Percentiles rank a stretch among this genome's conserved stretches.
phyloP scores from a whole-genome alignment of 2,329 filamentous ascomycete genomes.

The Stagonosporopsis cucurbitacearum region DNA sequence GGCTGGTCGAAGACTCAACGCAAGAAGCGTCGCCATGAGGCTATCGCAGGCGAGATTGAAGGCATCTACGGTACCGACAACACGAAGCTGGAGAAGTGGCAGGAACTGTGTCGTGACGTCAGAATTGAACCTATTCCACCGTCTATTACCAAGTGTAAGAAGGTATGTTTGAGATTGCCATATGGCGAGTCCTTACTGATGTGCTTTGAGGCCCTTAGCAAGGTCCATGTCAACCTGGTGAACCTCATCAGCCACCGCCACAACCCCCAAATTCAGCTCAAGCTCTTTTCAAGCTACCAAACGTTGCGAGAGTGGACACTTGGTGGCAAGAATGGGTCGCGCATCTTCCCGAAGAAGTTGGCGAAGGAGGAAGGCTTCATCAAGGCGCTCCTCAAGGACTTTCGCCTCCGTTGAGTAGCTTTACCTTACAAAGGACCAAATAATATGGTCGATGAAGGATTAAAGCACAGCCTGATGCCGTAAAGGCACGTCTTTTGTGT shows the following conservation, averaged over 20 bases:
- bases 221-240: slow-evolving; percentile 31
- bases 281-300: slow-evolving; percentile 21
- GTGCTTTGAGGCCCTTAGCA: slow-evolving; percentile 20
- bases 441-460: not conserved
- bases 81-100: slow-evolving; percentile 27
- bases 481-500: not conserved
- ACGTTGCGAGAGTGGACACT: slow-evolving; percentile 21
- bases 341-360: slow-evolving; percentile 23
- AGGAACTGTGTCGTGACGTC: slow-evolving; percentile 30
- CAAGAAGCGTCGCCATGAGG: slow-evolving; percentile 8
- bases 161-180: slow-evolving; percentile 18
- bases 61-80: slow-evolving; percentile 17
- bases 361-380: slow-evolving; percentile 37
- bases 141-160: slow-evolving; percentile 34
- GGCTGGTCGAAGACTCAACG: slow-evolving; percentile 19
- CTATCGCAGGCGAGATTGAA: slow-evolving; percentile 20
- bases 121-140: slow-evolving; percentile 17
- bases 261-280: slow-evolving; percentile 18
- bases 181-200: not conserved
- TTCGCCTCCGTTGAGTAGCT: not conserved
- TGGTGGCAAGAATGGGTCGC: slow-evolving; percentile 3
- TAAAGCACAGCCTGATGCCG: not conserved
- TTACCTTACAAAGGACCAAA: no score
- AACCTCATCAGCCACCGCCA: slow-evolving; percentile 34
- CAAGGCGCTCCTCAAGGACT: slow-evolving; percentile 19